phyloP scores from a whole-genome alignment of 108 stramenopile species.

The Nannochloropsis oceanica region DNA sequence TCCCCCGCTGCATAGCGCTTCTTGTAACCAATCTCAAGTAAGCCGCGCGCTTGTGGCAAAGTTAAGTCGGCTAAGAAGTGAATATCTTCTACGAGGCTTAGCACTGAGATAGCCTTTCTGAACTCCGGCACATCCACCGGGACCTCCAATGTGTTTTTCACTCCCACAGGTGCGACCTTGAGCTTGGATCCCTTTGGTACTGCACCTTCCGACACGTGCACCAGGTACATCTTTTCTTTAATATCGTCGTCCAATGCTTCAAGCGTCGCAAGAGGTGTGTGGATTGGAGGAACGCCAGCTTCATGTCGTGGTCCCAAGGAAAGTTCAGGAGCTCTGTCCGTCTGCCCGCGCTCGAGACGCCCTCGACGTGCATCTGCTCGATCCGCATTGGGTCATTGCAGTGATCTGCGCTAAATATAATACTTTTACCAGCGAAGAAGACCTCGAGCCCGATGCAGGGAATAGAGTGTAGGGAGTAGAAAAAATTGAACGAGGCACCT shows the following conservation, averaged over 20 bases:
- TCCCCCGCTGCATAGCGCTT: constrained; percentile 10
- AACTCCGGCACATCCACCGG: constrained; percentile 18
- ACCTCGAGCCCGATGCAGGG: constrained; percentile 72
- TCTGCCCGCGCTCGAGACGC: constrained; percentile 54
- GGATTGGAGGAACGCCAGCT: constrained; percentile 77
- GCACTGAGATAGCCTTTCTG: constrained; percentile 15
- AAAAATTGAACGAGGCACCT: constrained; percentile 43
- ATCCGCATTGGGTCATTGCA: constrained; percentile 64
- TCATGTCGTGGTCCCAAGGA: constrained; percentile 81
- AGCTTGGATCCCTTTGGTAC: constrained; percentile 24
- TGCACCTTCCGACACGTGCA: constrained; percentile 45
- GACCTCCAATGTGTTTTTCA: constrained; percentile 30
- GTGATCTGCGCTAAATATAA: constrained; percentile 82
- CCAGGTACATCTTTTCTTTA: constrained; percentile 71
- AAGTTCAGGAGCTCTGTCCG: constrained; percentile 59
- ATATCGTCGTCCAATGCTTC: constrained; percentile 52
- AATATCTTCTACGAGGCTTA: constrained; percentile 29
- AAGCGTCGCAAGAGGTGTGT: constrained; percentile 69
- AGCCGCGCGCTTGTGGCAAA: constrained; percentile 25
- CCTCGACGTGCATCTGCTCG: constrained; percentile 50
- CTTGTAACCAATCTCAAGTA: constrained; percentile 22
- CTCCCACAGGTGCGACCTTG: constrained; percentile 21
- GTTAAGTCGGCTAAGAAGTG: constrained; percentile 19
- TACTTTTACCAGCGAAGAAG: constrained; percentile 52
- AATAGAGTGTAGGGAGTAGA: constrained; percentile 72